A percentile compares a stretch with the other conserved stretches of the same genome.
Evolutionary conservation across 192 early-diverging fungal genomes (phyloP).

Genomic region (Coemansia sp.): DNA sequence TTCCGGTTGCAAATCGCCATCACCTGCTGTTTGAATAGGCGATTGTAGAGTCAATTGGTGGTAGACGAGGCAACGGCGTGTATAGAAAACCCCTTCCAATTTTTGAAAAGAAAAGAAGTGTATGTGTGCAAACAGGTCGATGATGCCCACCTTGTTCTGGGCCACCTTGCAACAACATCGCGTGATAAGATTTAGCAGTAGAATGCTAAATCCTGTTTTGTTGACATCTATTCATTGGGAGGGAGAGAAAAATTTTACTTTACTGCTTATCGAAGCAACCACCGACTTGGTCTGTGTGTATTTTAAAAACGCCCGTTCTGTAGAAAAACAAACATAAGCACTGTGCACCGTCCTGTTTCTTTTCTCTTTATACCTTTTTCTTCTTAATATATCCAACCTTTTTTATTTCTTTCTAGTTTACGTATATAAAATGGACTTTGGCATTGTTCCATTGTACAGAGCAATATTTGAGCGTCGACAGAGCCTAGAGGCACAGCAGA

Average conservation of each 20-base stretch:
- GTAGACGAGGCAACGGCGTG: not conserved
- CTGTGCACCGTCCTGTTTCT: not conserved
- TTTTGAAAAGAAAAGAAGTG: too few species aligned
- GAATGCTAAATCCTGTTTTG: too few species aligned
- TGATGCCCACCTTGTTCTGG: not conserved
- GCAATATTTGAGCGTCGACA: constrained; percentile 5
- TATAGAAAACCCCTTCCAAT: too few species aligned
- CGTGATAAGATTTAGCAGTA: not conserved
- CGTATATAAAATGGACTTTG: constrained; percentile 16
- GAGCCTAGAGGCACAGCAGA: constrained; percentile 14
- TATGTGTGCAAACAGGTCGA: too few species aligned
- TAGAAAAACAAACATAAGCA: too few species aligned
- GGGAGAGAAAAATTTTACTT: too few species aligned
- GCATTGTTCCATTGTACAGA: constrained; percentile 18
- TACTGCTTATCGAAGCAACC: too few species aligned
- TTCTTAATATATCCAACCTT: not conserved
- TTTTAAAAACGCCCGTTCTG: too few species aligned
- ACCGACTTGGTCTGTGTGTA: too few species aligned
- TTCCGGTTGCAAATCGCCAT: not conserved
- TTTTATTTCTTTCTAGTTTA: not conserved
- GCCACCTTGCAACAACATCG: not conserved
- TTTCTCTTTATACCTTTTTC: not conserved
- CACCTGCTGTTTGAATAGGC: not conserved
- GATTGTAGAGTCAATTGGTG: too few species aligned
- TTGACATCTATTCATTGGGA: too few species aligned